Evolutionary conservation across 2,329 filamentous ascomycete genomes (phyloP).

Genomic region (Calonectria hongkongensis): DNA sequence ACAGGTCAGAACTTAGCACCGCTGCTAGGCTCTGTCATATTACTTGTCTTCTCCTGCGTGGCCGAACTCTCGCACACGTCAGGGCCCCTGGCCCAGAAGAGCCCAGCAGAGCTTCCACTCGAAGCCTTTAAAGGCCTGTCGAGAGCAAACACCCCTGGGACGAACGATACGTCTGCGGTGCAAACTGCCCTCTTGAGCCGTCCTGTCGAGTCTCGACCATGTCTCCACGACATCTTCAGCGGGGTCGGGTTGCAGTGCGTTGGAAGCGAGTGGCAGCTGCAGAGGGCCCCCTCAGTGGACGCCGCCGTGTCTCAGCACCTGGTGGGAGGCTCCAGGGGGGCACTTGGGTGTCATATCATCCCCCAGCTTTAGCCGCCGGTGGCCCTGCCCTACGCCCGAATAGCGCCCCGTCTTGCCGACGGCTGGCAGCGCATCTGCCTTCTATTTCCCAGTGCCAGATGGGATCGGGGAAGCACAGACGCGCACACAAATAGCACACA

Average conservation of each 20-base stretch:
- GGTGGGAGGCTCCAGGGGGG: slow-evolving; percentile 24
- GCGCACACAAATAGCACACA: slow-evolving; percentile 4
- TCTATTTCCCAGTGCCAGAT: slow-evolving; percentile 5
- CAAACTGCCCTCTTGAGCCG: slow-evolving; percentile 19
- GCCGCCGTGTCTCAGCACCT: slow-evolving; percentile 25
- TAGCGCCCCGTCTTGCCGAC: slow-evolving; percentile 21
- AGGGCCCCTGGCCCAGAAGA: slow-evolving; percentile 1
- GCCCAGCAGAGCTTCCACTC: not conserved
- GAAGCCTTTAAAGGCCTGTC: slow-evolving; percentile 21
- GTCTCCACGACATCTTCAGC: slow-evolving; percentile 9
- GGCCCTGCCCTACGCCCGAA: slow-evolving; percentile 34
- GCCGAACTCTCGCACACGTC: slow-evolving; percentile 17
- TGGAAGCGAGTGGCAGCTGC: slow-evolving; percentile 17
- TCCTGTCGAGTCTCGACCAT: slow-evolving; percentile 5
- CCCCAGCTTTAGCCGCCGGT: not conserved
- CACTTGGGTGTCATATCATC: slow-evolving; percentile 32
- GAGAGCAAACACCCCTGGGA: slow-evolving; percentile 7
- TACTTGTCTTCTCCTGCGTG: slow-evolving; percentile 18
- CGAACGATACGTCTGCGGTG: slow-evolving; percentile 19
- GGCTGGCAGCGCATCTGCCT: slow-evolving; percentile 1
- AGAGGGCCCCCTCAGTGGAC: slow-evolving; percentile 17
- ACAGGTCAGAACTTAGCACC: slow-evolving; percentile 32
- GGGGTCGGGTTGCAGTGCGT: slow-evolving; percentile 30
- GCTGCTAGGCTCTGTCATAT: slow-evolving; percentile 15
- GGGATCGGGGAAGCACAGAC: slow-evolving; percentile 22